phyloP scores from a whole-genome alignment of 345 rosid genomes.

The Lepidium africanum region DNA sequence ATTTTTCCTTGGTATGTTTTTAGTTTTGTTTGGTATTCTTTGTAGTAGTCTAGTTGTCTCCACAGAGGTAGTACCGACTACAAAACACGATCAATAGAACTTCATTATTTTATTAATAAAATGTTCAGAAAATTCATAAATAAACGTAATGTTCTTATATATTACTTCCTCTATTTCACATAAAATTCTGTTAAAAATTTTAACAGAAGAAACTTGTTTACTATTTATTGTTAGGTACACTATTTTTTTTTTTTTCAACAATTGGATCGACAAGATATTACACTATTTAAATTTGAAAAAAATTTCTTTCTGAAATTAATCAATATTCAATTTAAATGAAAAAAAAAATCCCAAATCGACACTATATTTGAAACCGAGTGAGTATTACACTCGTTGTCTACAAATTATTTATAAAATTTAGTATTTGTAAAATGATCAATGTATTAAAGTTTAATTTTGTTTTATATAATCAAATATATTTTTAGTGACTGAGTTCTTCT shows the following conservation, averaged over 20 bases:
- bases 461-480: neutral
- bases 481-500: too few relatives aligned
- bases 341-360: too few relatives aligned
- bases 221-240: too few relatives aligned
- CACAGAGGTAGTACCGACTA: slow-evolving; percentile 56
- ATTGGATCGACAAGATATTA: too few relatives aligned
- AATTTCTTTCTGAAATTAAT: too few relatives aligned
- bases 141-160: neutral
- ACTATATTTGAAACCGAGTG: too few relatives aligned
- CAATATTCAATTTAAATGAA: too few relatives aligned
- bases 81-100: neutral
- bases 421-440: neutral
- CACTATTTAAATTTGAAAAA: too few relatives aligned
- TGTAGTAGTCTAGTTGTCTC: slow-evolving; percentile 50
- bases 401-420: neutral
- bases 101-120: neutral
- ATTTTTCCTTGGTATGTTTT: slow-evolving; percentile 34
- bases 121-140: neutral
- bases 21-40: slow-evolving; percentile 41
- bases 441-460: neutral
- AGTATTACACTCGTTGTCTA: neutral
- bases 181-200: too few relatives aligned
- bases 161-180: too few relatives aligned
- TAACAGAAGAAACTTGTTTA: too few relatives aligned
- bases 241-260: too few relatives aligned